A percentile compares a stretch with the other conserved stretches of the same genome.
Conservation (phyloP, 257 asterid genomes). For the Fraxinus americana region DNA sequence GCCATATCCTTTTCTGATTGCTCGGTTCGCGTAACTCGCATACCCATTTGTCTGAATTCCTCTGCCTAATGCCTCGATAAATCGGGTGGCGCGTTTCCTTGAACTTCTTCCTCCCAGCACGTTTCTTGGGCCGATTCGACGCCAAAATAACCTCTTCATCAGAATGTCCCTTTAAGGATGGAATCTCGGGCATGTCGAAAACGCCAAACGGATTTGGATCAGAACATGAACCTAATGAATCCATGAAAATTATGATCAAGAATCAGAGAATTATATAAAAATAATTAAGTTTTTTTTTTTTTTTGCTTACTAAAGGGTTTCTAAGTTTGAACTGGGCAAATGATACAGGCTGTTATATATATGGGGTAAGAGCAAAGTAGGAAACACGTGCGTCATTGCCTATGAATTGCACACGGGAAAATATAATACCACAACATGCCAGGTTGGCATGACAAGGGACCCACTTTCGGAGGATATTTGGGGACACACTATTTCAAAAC, state of each 20-base stretch:
- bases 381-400: neutral
- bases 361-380: neutral
- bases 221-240: neutral
- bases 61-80: slow-evolving; percentile 51
- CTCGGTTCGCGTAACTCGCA: slow-evolving; percentile 64
- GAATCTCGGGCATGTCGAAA: neutral
- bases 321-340: neutral
- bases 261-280: neutral
- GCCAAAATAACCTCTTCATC: slow-evolving; percentile 39
- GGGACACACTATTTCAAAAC: too few relatives aligned
- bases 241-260: neutral
- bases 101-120: slow-evolving; percentile 50
- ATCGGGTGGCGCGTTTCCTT: slow-evolving; percentile 63
- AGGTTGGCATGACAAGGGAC: too few relatives aligned
- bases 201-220: neutral
- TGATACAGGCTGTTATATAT: neutral
- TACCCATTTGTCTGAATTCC: slow-evolving; percentile 50
- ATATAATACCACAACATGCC: too few relatives aligned
- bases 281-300: too few relatives aligned
- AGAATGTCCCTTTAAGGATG: slow-evolving; percentile 1
- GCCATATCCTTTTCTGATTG: slow-evolving; percentile 66
- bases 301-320: neutral
- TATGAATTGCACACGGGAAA: too few relatives aligned
- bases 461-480: too few relatives aligned
- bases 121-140: slow-evolving; percentile 40